Conservation (phyloP, 2,329 filamentous ascomycete genomes). For the Apiospora saccharicola region DNA sequence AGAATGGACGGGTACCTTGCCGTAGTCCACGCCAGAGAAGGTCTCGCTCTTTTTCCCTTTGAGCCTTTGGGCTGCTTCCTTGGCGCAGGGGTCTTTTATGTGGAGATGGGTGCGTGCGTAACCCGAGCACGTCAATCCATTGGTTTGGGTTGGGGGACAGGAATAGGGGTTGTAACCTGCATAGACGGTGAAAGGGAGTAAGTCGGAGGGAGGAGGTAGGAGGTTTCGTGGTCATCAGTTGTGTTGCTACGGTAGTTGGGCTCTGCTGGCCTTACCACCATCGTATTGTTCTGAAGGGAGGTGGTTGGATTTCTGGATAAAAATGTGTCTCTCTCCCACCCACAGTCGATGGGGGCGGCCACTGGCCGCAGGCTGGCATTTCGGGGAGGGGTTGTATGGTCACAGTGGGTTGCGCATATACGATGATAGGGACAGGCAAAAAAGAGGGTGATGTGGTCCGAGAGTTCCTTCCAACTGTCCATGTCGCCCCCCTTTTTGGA, state of each 20-base stretch:
- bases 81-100: conserved; percentile 17
- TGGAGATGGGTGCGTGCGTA: conserved; percentile 17
- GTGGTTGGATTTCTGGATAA: conserved; percentile 5
- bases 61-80: neutral
- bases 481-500: neutral
- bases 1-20: conserved; percentile 23
- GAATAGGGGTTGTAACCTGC: conserved; percentile 12
- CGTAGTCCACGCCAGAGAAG: conserved; percentile 20
- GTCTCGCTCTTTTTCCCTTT: neutral
- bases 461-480: neutral
- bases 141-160: neutral
- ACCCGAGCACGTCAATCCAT: conserved; percentile 3
- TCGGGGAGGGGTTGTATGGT: neutral
- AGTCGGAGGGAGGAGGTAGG: neutral
- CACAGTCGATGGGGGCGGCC: neutral
- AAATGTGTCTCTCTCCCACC: neutral
- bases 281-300: conserved; percentile 6
- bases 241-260: neutral
- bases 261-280: neutral
- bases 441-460: conserved; percentile 12
- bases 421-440: neutral
- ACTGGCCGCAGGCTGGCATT: neutral
- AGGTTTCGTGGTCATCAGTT: neutral
- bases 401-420: conserved; percentile 19
- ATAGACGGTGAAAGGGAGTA: conserved; percentile 2